Evolutionary conservation across 441 rosid species (phyloP).

Genomic region (Populus trichocarpa): DNA sequence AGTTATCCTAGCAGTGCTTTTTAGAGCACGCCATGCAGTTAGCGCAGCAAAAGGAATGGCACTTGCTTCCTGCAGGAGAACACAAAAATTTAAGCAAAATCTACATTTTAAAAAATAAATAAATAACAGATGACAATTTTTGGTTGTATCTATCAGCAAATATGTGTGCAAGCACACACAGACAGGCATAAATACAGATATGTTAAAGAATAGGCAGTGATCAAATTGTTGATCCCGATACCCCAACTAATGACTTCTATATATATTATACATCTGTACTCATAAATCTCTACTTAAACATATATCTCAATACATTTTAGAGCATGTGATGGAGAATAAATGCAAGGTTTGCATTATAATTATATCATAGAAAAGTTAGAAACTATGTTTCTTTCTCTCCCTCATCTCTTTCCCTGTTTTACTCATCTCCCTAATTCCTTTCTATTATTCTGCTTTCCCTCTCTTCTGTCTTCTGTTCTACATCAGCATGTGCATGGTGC

Average conservation of each 20-base stretch:
- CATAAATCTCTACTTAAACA: background rate
- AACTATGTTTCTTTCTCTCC: too few relatives aligned
- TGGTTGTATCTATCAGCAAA: background rate
- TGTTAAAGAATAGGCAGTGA: background rate
- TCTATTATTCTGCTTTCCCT: too few relatives aligned
- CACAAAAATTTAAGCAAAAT: background rate
- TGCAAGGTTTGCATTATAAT: too few relatives aligned
- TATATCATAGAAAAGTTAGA: too few relatives aligned
- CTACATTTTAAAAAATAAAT: background rate
- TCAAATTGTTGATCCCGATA: background rate
- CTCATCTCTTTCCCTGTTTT: too few relatives aligned
- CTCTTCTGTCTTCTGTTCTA: too few relatives aligned
- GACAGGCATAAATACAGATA: too few relatives aligned
- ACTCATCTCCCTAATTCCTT: too few relatives aligned
- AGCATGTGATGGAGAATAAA: too few relatives aligned
- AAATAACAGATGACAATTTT: background rate
- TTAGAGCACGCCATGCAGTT: conserved; percentile 97
- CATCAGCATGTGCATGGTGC: background rate
- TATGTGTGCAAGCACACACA: background rate
- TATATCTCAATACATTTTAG: background rate
- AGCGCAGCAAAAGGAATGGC: conserved; percentile 93
- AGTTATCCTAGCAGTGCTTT: conserved; percentile 77
- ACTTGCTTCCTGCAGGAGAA: conserved; percentile 72
- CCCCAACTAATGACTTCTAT: background rate
- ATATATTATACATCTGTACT: background rate